Base-by-base conservation (phyloP, 2,329 filamentous ascomycete species). In the Zarea fungicola region DNA sequence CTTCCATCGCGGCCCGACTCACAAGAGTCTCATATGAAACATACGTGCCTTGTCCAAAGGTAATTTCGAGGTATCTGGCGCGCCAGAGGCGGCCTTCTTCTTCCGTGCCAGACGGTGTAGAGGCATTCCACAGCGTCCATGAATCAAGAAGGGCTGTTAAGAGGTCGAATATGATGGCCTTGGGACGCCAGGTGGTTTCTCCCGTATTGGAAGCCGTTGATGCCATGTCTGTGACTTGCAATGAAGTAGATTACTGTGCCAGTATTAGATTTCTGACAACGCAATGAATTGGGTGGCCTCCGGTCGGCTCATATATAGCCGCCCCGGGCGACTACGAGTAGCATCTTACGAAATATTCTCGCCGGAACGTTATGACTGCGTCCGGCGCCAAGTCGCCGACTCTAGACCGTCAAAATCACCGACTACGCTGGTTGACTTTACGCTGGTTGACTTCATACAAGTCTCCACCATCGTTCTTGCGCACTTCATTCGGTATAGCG, bases 71-170 rank as follows among this genome's bases (percentile, higher is more conserved):
- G 34, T 71, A 70, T 4, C 62, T 62, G 2, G 55, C 55, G 10
- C 68, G 67, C 69, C 67, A 71, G 16, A 48, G 56, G 18, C 53
- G 49, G 16, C 63, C 63, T 31, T 66, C 61, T 5, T 50, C 51
- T 6, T 55, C 23, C n/a, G 52, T 53, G 7, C 47, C 49, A 0
- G 62, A 58, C 0, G 62, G 58, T 1, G 62, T 62, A 6, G 59
- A 64, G 16, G 58, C 53, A 26, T 66, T 56, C 68, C 68, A 71
- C 8, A 70, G 52, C 13, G 55, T 61, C 68, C 67, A 70, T 3
- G 65, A 69, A 56, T 71, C 61, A 6, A 68, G 53, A 0, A 71
- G 63, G 13, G 58, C 67, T 1, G 68, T 71, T 21, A 71, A 62
- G 23, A 71, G 65, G 49, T 71, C 67, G 26, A 71, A 70, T 25